Conservation (phyloP, 148 eudicot genomes). For the Limonium bicolor region DNA sequence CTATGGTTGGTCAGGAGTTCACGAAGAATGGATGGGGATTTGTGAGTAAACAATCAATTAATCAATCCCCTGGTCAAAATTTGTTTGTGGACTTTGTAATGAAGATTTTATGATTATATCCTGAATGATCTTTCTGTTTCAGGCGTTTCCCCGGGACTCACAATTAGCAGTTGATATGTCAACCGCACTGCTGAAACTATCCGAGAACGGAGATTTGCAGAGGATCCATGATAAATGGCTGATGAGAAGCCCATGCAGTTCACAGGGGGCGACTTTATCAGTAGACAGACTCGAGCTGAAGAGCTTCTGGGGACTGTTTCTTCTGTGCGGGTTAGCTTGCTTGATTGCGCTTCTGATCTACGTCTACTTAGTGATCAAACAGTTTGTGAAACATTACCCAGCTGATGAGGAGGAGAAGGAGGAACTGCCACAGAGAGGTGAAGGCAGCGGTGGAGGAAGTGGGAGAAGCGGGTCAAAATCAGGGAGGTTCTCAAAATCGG, state of each 20-base stretch:
- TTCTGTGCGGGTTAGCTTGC: conserved; percentile 52
- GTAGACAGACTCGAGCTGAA: conserved; percentile 43
- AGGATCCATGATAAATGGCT: conserved; percentile 78
- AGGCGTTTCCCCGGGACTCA: conserved; percentile 75
- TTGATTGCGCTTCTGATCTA: conserved; percentile 34
- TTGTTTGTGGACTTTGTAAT: neutral
- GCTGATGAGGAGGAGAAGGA: conserved; percentile 6
- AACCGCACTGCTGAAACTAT: conserved; percentile 48
- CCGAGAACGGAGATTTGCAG: conserved; percentile 72
- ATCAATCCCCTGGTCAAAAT: neutral
- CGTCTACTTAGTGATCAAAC: conserved; percentile 22
- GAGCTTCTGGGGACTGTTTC: conserved; percentile 84
- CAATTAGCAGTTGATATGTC: conserved; percentile 64
- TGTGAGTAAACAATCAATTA: conserved; percentile 4
- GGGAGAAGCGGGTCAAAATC: too few species aligned
- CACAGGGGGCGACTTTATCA: conserved; percentile 27
- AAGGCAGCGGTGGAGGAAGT: conserved; percentile 10
- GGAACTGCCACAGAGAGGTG: conserved; percentile 1
- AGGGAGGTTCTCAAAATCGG: too few species aligned
- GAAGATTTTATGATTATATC: too few species aligned
- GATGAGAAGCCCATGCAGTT: conserved; percentile 49
- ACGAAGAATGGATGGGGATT: conserved; percentile 7
- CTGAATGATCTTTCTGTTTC: too few species aligned
- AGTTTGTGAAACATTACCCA: conserved; percentile 26
- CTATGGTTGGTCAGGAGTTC: conserved; percentile 8